Evolutionary conservation across 2,329 filamentous ascomycete species (phyloP), one percentile per base, ranked within the genome.

Genomic region (Aspergillus luchuensis): DNA sequence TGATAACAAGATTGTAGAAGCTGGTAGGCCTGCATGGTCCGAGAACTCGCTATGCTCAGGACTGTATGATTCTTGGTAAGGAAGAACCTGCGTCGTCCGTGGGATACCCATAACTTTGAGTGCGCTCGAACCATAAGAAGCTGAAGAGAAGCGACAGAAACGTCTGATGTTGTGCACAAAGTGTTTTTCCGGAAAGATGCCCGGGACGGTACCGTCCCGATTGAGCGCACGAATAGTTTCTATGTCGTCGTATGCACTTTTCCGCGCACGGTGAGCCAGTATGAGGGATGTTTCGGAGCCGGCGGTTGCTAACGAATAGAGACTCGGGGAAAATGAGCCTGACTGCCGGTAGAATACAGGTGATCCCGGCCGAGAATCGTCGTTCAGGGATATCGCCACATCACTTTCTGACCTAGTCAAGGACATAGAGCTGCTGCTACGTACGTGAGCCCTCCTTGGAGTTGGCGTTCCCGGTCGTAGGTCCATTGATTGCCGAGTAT

Each of bases 1-100:
- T 0, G 89, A 88, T 2, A 91, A 76, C 1, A 91, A 70, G 68
- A 85, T 76, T 21, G 80, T 79, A 8, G 79, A 79, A 17, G 78
- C 69, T 6, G 79, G 72, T 55, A 82, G 63, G 48, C 81, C 72
- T 28, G 79, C 78, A 63, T 81, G 73, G 23, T 75, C 72, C 7
- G 77, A 79, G 61, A 81, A 81, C 4, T 78, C 80, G 58, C 70
- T 74, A 57, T 81, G 80, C 51, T 81, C 79, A 52, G 77, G 76
- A 62, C 75, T 74, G 19, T 79, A 69, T 15, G 72, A 66, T 38
- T 72, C 66, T 38, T 69, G 68, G 30, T 65, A 66, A 7, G 73
- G 71, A 30, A 74, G 66, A 13, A 62, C 69, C 43, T 72, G 74
- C 2, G 73, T 68, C 41, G 62, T 64, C 58, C 71, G 69, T 52